A percentile compares a stretch with the other conserved stretches of the same genome.
These are phyloP conservation scores for Geosmithia putterillii DNA, from an alignment of 2,329 filamentous ascomycete species.

Conservation along the genomic window DNA sequence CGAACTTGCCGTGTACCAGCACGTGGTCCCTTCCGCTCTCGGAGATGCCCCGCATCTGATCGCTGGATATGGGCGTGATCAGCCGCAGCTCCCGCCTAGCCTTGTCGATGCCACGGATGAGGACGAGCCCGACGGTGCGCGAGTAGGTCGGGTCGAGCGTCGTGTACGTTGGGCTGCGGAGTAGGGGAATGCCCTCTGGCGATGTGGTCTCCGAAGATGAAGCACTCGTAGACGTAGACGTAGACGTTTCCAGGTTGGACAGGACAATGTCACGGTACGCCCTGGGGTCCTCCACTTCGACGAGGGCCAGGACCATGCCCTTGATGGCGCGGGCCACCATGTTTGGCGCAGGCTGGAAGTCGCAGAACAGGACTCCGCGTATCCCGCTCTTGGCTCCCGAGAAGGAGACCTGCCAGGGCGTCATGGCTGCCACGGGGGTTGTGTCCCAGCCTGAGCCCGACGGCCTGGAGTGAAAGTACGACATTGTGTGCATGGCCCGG, in stretches of 20 bases:
- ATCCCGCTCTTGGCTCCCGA: constrained; percentile 37
- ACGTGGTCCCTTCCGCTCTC: constrained; percentile 37
- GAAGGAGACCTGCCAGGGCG: constrained; percentile 54
- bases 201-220: too few relatives aligned
- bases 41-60: constrained; percentile 25
- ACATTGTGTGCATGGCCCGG: constrained; percentile 65
- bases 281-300: constrained; percentile 41
- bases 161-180: constrained; percentile 39
- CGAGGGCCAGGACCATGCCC: constrained; percentile 56
- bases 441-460: constrained; percentile 31
- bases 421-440: constrained; percentile 39
- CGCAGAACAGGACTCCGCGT: constrained; percentile 55
- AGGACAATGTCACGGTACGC: constrained; percentile 30
- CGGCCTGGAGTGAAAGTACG: constrained; percentile 52
- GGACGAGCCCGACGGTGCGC: constrained; percentile 47
- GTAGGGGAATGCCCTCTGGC: constrained; percentile 49
- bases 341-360: constrained; percentile 45
- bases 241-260: not conserved
- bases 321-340: constrained; percentile 55
- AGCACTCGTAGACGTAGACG: constrained; percentile 8
- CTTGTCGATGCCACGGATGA: constrained; percentile 59
- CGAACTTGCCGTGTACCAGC: constrained; percentile 56
- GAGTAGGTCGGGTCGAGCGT: constrained; percentile 49
- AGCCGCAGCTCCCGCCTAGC: constrained; percentile 44
- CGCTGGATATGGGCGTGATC: constrained; percentile 43